Percentiles rank a stretch among this genome's conserved stretches.
Conservation (phyloP, 495 filamentous ascomycete species). For the Apodospora peruviana region DNA sequence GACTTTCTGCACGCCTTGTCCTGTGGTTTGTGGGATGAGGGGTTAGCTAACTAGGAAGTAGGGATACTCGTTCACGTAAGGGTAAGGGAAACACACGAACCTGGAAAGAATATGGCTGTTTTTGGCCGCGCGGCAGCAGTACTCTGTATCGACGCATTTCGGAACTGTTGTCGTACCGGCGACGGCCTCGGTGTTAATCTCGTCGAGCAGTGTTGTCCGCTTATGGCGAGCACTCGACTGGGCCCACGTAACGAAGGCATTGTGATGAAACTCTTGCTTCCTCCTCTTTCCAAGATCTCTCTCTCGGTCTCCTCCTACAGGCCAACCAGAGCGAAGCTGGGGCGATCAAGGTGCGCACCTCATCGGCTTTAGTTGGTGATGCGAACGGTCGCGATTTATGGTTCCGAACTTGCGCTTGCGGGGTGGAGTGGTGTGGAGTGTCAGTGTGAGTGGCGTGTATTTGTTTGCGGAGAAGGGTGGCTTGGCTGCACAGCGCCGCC, state of each 20-base stretch:
- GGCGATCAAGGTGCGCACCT: conserved; percentile 16
- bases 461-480: neutral
- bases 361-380: conserved; percentile 13
- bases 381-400: neutral
- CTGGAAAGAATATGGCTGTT: conserved; percentile 82
- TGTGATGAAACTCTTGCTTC: conserved; percentile 1
- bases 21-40: conserved; percentile 36
- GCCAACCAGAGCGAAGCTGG: conserved; percentile 24
- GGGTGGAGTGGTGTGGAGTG: neutral
- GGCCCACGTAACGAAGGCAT: conserved; percentile 17
- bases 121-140: conserved; percentile 41
- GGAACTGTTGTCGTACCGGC: conserved; percentile 2
- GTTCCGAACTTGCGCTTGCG: neutral
- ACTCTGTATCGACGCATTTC: conserved; percentile 16
- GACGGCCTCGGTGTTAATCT: conserved; percentile 10
- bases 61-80: neutral
- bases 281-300: neutral
- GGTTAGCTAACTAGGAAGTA: neutral
- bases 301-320: conserved; percentile 6
- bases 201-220: conserved; percentile 9
- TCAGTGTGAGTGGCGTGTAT: neutral
- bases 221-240: conserved; percentile 8
- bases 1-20: conserved; percentile 90
- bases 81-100: conserved; percentile 39
- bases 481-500: neutral